A percentile compares a stretch with the other conserved stretches of the same genome.
These are phyloP conservation scores for Berkeleyomyces basicola DNA, from an alignment of 2,329 filamentous ascomycete genomes.

Conservation along the genomic window DNA sequence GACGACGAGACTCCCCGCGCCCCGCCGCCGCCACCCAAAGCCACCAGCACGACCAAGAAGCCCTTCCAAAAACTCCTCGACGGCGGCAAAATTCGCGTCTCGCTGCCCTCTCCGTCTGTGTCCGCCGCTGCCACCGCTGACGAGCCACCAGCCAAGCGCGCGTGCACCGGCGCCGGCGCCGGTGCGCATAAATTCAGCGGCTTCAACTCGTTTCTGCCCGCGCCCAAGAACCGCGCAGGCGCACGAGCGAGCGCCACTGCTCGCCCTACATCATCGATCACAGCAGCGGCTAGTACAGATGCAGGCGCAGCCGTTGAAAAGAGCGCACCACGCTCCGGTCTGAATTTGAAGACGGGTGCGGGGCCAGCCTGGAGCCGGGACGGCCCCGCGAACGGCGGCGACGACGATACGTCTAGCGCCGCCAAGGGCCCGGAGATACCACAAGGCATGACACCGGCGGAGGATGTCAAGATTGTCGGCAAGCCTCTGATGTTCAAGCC, in stretches of 20 bases:
- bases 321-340: constrained; percentile 20
- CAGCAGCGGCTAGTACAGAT: constrained; percentile 13
- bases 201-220: constrained; percentile 74
- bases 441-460: constrained; percentile 39
- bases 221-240: constrained; percentile 49
- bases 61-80: constrained; percentile 68
- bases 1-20: constrained; percentile 36
- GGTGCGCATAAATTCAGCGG: constrained; percentile 51
- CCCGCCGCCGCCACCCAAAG: constrained; percentile 20
- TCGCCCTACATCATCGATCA: neutral
- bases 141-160: constrained; percentile 52
- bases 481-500: constrained; percentile 82
- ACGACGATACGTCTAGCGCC: constrained; percentile 16
- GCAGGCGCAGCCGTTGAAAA: neutral
- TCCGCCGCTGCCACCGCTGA: constrained; percentile 23
- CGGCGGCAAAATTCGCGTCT: constrained; percentile 70
- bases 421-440: constrained; percentile 31
- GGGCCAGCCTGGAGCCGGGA: constrained; percentile 65
- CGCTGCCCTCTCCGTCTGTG: constrained; percentile 36
- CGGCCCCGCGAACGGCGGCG: constrained; percentile 15
- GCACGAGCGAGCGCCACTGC: constrained; percentile 14
- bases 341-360: constrained; percentile 69
- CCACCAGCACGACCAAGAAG: constrained; percentile 28
- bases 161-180: constrained; percentile 41
- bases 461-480: constrained; percentile 52